Base-by-base conservation (phyloP, 2,329 filamentous ascomycete species). In the Cladosporium sp. region DNA sequence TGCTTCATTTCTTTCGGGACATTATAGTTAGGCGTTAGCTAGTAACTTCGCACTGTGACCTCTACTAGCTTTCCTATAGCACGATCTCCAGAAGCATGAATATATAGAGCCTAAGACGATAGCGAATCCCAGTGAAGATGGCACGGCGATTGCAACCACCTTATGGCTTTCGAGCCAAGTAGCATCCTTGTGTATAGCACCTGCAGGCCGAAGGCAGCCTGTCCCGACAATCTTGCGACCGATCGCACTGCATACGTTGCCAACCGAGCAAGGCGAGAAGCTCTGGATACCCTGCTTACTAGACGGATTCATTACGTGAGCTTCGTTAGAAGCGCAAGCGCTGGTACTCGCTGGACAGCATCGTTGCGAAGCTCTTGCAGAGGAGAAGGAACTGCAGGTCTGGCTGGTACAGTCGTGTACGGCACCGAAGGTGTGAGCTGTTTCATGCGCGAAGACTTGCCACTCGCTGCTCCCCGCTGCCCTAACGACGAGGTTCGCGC, bases 401-500 rank as follows among this genome's bases (percentile, higher is more conserved):
- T 69, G 54, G 0, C 73, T 64, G 3, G 82, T 86, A 68, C 91
- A 97, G 70, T 97, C 91, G 69, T 97, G 91, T n/a, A 95, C 89
- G 3, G 91, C 91, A 38, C 91, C 91, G 68, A 95, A 96, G 0
- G 89, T 96, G 68, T 96, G 91, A 1, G 89, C 91, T 2, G 84
- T 83, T 69, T 96, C 91, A 66, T 96, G 91, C 27, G 91, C 90
- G 70, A 96, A 88, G 47, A 96, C 87, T 67, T 95, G 89, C 90
- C 90, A 96, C 65, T 95, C 89, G 2, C 83, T 85, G 15, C 79
- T 76, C 30, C 56, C 56, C 22, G 22, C 40, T 0, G 88, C 93
- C 56, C 81, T 82, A 20, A 91, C 85, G 18, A 96, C 88, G 1
- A 96, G 88, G 64, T 96, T 96, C 54, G 91, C 84, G 29, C 87